Evolutionary conservation across 108 stramenopile genomes (phyloP), one percentile per base, ranked within the genome.

Genomic region (Nitzschia sp.): DNA sequence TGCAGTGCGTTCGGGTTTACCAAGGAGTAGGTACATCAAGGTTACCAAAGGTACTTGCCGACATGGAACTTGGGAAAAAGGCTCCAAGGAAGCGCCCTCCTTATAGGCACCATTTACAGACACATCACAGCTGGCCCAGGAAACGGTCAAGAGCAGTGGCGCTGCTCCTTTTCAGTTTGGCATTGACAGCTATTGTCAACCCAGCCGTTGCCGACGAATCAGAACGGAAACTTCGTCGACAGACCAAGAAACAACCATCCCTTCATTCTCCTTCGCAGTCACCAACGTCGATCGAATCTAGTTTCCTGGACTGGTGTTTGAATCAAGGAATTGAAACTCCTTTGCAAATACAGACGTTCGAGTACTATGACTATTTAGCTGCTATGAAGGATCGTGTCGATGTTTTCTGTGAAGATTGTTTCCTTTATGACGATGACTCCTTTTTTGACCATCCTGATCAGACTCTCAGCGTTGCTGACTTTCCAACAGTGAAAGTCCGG

Each of bases 261-360:
- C 14, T 5, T 2, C 46, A 48, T 17, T 1, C 14, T 5, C n/a
- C n/a, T 17, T 17, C 14, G 14, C n/a, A 17, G n/a, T 34, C 29
- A 34, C 14, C 2, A 15, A 5, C 14, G 3, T 15, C 46, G 17
- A 48, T 48, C 17, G n/a, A 48, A 48, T 17, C 46, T 48, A 3
- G 3, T 15, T 48, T 48, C 17, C 17, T 48, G 46, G 6, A 48
- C 6, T 48, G 46, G 46, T 48, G 46, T 48, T 15, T 17, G n/a
- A 1, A 17, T 17, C 46, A 48, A 48, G 46, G 46, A 6, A 17
- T 48, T 17, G 46, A 48, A 48, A 17, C 46, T 6, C 17, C 17
- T 3, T 48, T 91, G 39, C 81, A 83, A 73, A 83, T 91, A 44
- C 76, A 82, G 61, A 75, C 73, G 21, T 86, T 88, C 62, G 81